Base-by-base conservation (phyloP, 257 asterid species). In the Solanum pimpinellifolium region DNA sequence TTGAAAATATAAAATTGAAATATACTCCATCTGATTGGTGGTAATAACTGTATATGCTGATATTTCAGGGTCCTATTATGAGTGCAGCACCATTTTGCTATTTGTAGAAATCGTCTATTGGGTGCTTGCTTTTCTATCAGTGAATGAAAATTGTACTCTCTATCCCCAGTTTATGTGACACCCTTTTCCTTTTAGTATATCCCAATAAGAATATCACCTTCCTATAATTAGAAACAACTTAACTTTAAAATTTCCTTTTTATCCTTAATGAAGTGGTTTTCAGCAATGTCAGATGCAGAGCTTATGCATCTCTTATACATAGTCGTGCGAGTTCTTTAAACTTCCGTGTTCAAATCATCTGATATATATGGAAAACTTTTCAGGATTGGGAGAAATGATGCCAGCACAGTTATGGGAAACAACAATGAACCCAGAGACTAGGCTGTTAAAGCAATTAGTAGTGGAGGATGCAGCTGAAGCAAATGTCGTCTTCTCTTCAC, bases 371-470 rank as follows among this genome's bases (percentile, higher is more conserved):
- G 85, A 60, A 82, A 82, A 87, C 81, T 87, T 27, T 89, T 88
- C 95, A 97, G 99, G 99, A 31, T 89, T 97, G 93, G 99, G 99
- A 83, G 99, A 97, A 91, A 97, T 97, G 99, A 97, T 97, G 99
- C 98, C 99, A n/a, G 14, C 31, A 35, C 99, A 97, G 93, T 94
- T 97, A n/a, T 97, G 99, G 99, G 99, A 97, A 87, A 97, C 99
- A 81, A 97, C 99, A 25, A 84, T 97, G 87, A 93, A 93, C 90
- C 99, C 99, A 13, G 98, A 96, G 77, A 90, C 92, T 31, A 90
- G 99, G 87, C 91, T 95, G 77, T 92, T 97, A 86, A 97, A 97
- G 92, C 98, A 92, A 90, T 89, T 97, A 89, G 92, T 83, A 87
- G 97, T 95, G 41, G 98, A 95, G 72, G 99, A 96, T 85, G 96